These are phyloP conservation scores for Nannochloropsis granulata DNA, from an alignment of 108 stramenopile genomes.

Conservation along the genomic window DNA sequence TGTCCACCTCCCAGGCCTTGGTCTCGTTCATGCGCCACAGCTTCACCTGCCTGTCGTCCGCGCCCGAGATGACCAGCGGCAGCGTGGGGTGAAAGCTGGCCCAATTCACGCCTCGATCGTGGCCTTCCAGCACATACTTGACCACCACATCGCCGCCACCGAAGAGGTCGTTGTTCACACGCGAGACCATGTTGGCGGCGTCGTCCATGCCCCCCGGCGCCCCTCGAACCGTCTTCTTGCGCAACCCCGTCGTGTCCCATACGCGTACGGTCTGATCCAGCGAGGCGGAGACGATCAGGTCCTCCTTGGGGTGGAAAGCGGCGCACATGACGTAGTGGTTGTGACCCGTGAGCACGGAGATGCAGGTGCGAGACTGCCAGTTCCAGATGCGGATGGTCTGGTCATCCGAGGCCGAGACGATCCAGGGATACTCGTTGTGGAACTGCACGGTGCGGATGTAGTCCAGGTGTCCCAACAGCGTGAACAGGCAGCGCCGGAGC, in stretches of 20 bases:
- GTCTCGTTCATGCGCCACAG: slow-evolving; percentile 98
- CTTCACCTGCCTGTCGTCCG: slow-evolving; percentile 98
- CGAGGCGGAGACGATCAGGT: slow-evolving; percentile 93
- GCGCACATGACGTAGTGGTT: slow-evolving; percentile 99
- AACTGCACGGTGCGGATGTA: slow-evolving; percentile 99
- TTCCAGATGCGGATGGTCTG: slow-evolving; percentile 99
- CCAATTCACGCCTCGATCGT: slow-evolving; percentile 99
- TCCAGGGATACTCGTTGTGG: slow-evolving; percentile 91
- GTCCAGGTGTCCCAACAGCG: slow-evolving; percentile 92
- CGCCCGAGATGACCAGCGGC: slow-evolving; percentile 85
- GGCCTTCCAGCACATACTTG: slow-evolving; percentile 96
- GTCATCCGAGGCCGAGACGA: slow-evolving; percentile 78
- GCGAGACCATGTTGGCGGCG: slow-evolving; percentile 16
- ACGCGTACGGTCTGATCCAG: slow-evolving; percentile 98
- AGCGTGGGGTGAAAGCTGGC: slow-evolving; percentile 95
- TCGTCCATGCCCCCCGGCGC: slow-evolving; percentile 22
- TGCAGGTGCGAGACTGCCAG: slow-evolving; percentile 86
- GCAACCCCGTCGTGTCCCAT: slow-evolving; percentile 93
- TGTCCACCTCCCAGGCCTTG: slow-evolving; percentile 99
- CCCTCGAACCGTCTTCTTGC: slow-evolving; percentile 75
- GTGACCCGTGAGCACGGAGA: slow-evolving; percentile 95
- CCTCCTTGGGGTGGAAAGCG: slow-evolving; percentile 91
- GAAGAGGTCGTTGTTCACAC: slow-evolving; percentile 82
- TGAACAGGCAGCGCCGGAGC: slow-evolving; percentile 91
- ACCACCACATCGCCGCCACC: slow-evolving; percentile 97